Evolutionary conservation across 768 basidiomycete genomes (phyloP).

Genomic region (Pleurotus ostreatus): DNA sequence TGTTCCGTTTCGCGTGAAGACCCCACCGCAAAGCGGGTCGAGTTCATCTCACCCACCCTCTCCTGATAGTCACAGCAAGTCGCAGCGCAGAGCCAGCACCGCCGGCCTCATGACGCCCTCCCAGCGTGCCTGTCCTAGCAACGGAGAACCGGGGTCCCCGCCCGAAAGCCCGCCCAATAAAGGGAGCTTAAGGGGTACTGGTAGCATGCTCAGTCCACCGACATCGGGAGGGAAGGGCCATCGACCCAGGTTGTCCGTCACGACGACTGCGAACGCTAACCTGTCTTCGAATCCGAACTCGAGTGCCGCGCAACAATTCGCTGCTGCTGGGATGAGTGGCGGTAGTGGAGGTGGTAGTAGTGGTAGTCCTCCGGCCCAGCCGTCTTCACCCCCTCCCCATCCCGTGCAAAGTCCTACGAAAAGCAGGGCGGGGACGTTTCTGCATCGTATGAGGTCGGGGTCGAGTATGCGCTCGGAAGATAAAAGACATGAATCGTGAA

Average conservation of each 20-base stretch:
- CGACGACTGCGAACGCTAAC: not conserved
- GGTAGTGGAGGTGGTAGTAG: not conserved
- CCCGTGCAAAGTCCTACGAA: not conserved
- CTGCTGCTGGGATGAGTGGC: too few species aligned
- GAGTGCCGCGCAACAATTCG: not conserved
- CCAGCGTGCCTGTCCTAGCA: not conserved
- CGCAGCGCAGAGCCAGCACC: not conserved
- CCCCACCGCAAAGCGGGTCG: not conserved
- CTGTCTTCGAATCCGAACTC: not conserved
- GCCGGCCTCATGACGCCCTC: not conserved
- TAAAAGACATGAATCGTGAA: not conserved
- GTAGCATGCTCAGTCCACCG: not conserved
- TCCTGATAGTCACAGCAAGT: not conserved
- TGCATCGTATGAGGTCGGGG: slow-evolving; percentile 7
- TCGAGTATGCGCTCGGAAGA: slow-evolving; percentile 1
- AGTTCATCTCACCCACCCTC: not conserved
- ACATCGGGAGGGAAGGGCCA: not conserved
- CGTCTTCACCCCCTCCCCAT: not conserved
- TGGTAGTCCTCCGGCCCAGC: not conserved
- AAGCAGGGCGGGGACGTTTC: not conserved
- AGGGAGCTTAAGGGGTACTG: not conserved
- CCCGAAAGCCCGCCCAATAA: not conserved
- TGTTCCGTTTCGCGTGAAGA: not conserved
- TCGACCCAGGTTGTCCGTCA: slow-evolving; percentile 3
- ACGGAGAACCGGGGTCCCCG: not conserved